Conservation (phyloP, 2,329 filamentous ascomycete genomes). For the Epichloe scottii region DNA sequence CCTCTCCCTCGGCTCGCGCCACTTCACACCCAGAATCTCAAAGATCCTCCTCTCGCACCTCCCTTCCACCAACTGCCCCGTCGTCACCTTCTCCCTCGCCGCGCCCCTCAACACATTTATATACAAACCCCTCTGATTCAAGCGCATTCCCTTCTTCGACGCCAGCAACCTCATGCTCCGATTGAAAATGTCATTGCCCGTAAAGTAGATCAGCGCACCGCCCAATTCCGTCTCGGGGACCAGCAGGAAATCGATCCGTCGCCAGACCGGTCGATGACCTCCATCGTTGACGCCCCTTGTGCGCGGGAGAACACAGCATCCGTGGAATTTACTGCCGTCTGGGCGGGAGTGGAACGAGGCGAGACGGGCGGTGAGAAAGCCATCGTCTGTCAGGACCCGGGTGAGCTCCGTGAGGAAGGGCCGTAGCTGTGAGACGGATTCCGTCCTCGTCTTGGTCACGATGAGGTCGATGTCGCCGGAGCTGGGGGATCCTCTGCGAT, state of each 20-base stretch:
- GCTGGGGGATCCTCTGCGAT: constrained; percentile 61
- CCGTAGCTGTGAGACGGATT: constrained; percentile 40
- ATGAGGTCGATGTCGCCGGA: constrained; percentile 81
- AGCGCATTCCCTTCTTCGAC: constrained; percentile 64
- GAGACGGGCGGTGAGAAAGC: constrained; percentile 59
- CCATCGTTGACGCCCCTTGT: constrained; percentile 7
- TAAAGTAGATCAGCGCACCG: constrained; percentile 87
- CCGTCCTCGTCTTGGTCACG: constrained; percentile 55
- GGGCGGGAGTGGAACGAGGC: constrained; percentile 37
- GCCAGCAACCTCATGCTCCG: constrained; percentile 71
- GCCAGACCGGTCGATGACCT: constrained; percentile 45
- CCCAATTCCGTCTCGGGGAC: constrained; percentile 72
- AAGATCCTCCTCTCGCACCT: constrained; percentile 70
- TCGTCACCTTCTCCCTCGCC: constrained; percentile 45
- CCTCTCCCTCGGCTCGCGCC: constrained; percentile 64
- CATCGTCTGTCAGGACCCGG: constrained; percentile 40
- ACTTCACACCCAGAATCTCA: constrained; percentile 68
- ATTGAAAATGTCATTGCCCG: constrained; percentile 91
- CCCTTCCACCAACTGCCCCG: constrained; percentile 60
- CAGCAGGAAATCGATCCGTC: constrained; percentile 72
- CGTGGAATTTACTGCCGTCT: constrained; percentile 74
- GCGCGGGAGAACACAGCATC: constrained; percentile 59
- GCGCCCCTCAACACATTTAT: too few species aligned
- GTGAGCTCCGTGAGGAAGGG: constrained; percentile 53
- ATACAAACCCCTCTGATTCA: constrained; percentile 77